Evolutionary conservation across 345 rosid species (phyloP).

Genomic region (Chamaenerion angustifolium): DNA sequence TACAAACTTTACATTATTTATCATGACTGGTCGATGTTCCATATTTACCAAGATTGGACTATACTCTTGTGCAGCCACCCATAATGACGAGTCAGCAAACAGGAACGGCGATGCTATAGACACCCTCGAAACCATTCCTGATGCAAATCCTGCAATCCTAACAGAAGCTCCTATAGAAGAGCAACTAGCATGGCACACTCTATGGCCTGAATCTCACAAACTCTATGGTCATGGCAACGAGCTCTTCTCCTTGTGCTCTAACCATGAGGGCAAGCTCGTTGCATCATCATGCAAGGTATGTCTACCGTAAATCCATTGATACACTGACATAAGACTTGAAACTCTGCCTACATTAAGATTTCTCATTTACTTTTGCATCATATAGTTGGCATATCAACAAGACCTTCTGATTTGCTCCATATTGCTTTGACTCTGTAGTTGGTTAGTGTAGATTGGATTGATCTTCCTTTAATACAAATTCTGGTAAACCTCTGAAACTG

Average conservation of each 20-base stretch:
- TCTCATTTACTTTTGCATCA: too few relatives aligned
- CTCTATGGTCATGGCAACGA: constrained; percentile 96
- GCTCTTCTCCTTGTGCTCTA: constrained; percentile 66
- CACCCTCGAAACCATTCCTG: constrained; percentile 81
- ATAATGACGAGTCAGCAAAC: constrained; percentile 26
- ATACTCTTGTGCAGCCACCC: constrained; percentile 42
- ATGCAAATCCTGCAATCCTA: constrained; percentile 79
- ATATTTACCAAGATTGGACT: too few relatives aligned
- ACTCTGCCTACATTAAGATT: too few relatives aligned
- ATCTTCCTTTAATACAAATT: too few relatives aligned
- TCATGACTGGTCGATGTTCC: too few relatives aligned
- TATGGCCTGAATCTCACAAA: constrained; percentile 95
- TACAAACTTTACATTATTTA: too few relatives aligned
- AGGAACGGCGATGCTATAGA: constrained; percentile 52
- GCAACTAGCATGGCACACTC: constrained; percentile 75
- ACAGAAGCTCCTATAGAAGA: constrained; percentile 89
- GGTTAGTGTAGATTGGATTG: too few relatives aligned
- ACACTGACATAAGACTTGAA: too few relatives aligned
- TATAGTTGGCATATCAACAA: too few relatives aligned
- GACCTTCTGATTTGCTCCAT: too few relatives aligned
- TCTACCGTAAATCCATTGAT: neutral
- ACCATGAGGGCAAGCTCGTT: constrained; percentile 60
- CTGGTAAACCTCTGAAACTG: too few relatives aligned
- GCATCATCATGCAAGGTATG: constrained; percentile 95
- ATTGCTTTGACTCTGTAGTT: too few relatives aligned